Conservation (phyloP, 1,139 yeast genomes). For the Sugiyamaella pinicola region DNA sequence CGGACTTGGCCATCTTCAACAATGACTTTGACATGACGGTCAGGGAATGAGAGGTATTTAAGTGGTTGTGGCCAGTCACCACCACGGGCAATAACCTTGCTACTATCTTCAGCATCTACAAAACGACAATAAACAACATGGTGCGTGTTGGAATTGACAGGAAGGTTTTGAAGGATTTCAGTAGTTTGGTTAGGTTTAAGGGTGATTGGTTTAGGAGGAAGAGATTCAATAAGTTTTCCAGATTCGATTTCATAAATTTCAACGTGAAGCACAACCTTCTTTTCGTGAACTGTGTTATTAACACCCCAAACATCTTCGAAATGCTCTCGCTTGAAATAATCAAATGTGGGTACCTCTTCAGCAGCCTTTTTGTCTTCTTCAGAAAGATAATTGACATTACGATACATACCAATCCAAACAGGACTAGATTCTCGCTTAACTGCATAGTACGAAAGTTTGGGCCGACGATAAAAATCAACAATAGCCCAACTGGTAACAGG, state of each 20-base stretch:
- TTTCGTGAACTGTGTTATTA: conserved; percentile 39
- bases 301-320: conserved; percentile 49
- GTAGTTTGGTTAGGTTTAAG: conserved; percentile 45
- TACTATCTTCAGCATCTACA: conserved; percentile 24
- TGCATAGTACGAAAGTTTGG: conserved; percentile 51
- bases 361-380: conserved; percentile 20
- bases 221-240: conserved; percentile 38
- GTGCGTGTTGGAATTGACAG: conserved; percentile 27
- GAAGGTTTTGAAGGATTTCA: conserved; percentile 35
- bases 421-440: conserved; percentile 50
- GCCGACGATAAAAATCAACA: conserved; percentile 46
- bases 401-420: conserved; percentile 44
- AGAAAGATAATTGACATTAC: conserved; percentile 34
- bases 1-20: conserved; percentile 29
- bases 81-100: conserved; percentile 41
- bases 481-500: conserved; percentile 54
- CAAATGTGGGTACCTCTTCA: conserved; percentile 22
- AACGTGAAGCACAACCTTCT: conserved; percentile 39
- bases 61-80: conserved; percentile 60
- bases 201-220: conserved; percentile 27
- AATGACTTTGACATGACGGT: conserved; percentile 27
- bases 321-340: conserved; percentile 23
- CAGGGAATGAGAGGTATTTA: conserved; percentile 46
- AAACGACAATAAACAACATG: conserved; percentile 26
- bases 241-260: conserved; percentile 42